Conservation (phyloP, 495 filamentous ascomycete genomes). For the Baudoinia panamericana region DNA sequence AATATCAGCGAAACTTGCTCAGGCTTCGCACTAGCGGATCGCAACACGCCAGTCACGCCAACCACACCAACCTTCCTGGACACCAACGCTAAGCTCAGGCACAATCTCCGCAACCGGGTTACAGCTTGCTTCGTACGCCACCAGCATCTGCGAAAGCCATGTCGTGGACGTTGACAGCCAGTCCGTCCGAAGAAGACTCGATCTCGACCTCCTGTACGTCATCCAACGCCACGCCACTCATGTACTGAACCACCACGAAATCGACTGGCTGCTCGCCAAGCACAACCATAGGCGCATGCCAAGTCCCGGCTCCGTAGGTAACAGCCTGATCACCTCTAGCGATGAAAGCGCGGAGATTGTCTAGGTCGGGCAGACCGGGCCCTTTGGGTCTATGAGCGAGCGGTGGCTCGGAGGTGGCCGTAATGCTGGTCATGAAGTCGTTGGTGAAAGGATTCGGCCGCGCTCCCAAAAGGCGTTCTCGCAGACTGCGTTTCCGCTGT, state of each 20-base stretch:
- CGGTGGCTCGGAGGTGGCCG: constrained; percentile 17
- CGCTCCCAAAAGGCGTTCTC: constrained; percentile 26
- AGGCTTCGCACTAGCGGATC: too few species aligned
- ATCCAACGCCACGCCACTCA: constrained; percentile 69
- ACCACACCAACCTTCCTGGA: too few species aligned
- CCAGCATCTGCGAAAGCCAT: neutral
- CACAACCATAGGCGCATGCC: constrained; percentile 96
- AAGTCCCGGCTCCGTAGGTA: constrained; percentile 81
- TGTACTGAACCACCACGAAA: constrained; percentile 82
- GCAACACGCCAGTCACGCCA: too few species aligned
- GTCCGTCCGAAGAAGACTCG: constrained; percentile 23
- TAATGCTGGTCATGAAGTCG: constrained; percentile 19
- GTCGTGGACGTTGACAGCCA: constrained; percentile 20
- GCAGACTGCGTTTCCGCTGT: constrained; percentile 27
- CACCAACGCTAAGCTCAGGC: too few species aligned
- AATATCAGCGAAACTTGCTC: neutral
- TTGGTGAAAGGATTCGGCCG: constrained; percentile 32
- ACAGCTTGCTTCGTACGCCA: too few species aligned
- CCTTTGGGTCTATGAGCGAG: constrained; percentile 28
- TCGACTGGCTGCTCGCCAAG: constrained; percentile 54
- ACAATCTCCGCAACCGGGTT: too few species aligned
- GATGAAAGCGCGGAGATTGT: constrained; percentile 59
- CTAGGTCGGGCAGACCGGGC: constrained; percentile 61
- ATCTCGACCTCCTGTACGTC: constrained; percentile 79
- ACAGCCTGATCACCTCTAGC: constrained; percentile 72